Base-by-base conservation (phyloP, 192 early-diverging fungal genomes). In the Podila epicladia region DNA sequence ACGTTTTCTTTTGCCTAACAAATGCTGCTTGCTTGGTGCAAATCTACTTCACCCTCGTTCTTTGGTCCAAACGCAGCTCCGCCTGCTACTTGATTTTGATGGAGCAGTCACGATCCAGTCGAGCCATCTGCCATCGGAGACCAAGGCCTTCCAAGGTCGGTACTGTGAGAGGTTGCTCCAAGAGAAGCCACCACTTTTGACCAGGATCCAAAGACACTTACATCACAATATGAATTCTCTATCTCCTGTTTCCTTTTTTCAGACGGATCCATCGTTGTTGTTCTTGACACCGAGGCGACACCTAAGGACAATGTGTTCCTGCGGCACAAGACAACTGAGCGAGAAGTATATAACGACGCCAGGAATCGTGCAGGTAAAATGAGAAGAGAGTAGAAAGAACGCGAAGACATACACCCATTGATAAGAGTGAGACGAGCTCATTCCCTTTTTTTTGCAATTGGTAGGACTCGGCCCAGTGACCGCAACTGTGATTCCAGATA, bases 291-390 rank as follows among this genome's bases (percentile, higher is more conserved):
- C 6, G n/a, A 77, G 31, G 65, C 75, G 3, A 73, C 58, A 6
- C n/a, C 67, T 13, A 55, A 55, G 53, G 53, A 55, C 22, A 55
- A 55, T 22, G 53, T 55, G 53, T 55, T 55, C 24, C 24, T 90
- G 35, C 55, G 51, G n/a, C 85, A 90, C 62, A 90, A 90, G 71
- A 89, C 89, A 4, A 90, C 87, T 17, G 60, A 83, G n/a, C 82
- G 89, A 4, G 64, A 71, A 41, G 65, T 84, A 0, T 88, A 90
- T 58, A 74, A 86, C 48, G 61, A 69, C 5, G 87, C 89, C 4
- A 71, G 87, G 32, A 61, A 62, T n/a, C 65, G 89, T 17, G 66
- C 60, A 48, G 26, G 80, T 67, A 75, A 62, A 12, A 58, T 38
- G 35, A 50, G 5, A 53, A 53, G 61, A 19, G 28, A 67, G 11